Conservation (phyloP, 768 basidiomycete genomes). For the Cystofilobasidium capitatum region DNA sequence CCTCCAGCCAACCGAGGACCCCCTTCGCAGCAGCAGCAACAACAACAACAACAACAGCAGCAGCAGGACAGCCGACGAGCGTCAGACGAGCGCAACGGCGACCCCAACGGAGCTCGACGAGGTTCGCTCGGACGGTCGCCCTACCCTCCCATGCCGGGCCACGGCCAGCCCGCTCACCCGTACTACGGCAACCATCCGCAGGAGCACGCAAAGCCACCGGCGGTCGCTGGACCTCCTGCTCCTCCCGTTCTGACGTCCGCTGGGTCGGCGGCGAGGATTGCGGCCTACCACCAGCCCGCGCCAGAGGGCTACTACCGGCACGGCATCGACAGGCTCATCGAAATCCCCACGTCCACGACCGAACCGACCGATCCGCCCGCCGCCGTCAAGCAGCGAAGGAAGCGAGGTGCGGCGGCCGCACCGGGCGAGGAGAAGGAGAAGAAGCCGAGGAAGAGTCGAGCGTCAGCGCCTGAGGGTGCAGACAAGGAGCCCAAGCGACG, state of each 20-base stretch:
- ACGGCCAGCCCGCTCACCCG: background rate
- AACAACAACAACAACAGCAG: no score
- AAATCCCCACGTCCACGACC: background rate
- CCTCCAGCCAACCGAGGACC: background rate
- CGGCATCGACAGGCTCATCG: background rate
- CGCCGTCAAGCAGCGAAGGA: slow-evolving; percentile 4
- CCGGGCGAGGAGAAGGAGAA: slow-evolving; percentile 9
- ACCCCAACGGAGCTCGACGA: slow-evolving; percentile 2
- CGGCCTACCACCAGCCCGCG: background rate
- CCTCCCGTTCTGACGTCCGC: background rate
- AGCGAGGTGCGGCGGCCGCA: background rate
- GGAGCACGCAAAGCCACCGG: background rate
- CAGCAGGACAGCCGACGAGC: background rate
- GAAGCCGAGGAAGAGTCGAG: background rate
- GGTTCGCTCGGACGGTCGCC: slow-evolving; percentile 12
- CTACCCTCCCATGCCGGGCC: background rate
- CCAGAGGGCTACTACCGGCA: background rate
- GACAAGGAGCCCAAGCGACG: background rate
- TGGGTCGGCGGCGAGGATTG: background rate
- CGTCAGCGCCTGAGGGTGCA: background rate
- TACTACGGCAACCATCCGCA: background rate
- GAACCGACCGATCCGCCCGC: background rate
- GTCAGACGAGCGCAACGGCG: slow-evolving; percentile 15
- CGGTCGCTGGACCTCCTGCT: background rate
- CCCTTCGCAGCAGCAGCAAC: background rate